phyloP scores from a whole-genome alignment of 1,139 yeast species.

The Diutina rugosa region DNA sequence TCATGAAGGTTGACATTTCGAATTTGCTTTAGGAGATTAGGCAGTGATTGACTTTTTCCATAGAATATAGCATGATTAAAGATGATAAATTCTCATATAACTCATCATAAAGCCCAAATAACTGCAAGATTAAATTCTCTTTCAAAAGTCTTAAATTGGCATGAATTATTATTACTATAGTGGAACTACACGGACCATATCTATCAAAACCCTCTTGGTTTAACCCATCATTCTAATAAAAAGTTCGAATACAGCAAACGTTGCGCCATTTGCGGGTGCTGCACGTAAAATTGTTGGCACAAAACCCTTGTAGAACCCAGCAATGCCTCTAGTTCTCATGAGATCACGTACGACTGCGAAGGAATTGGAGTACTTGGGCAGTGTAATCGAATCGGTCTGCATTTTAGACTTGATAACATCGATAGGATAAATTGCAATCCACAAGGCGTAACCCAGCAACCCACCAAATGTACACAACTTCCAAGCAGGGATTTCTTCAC shows the following conservation, averaged over 20 bases:
- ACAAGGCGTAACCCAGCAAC: conserved; percentile 72
- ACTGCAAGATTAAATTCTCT: no score
- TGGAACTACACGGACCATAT: not conserved
- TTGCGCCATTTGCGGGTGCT: conserved; percentile 95
- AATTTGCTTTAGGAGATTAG: not conserved
- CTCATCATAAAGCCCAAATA: no score
- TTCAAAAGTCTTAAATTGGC: no score
- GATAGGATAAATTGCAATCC: conserved; percentile 72
- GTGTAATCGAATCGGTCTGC: conserved; percentile 62
- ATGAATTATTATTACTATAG: no score
- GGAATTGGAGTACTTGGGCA: conserved; percentile 37
- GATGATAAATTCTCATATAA: no score
- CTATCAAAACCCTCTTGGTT: not conserved
- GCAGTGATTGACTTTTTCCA: no score
- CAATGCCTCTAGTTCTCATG: conserved; percentile 42
- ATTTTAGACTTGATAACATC: conserved; percentile 79
- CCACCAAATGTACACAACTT: conserved; percentile 76
- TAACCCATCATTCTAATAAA: conserved; percentile 52
- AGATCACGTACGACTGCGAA: conserved; percentile 43
- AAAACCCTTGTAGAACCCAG: conserved; percentile 81
- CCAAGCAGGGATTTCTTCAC: conserved; percentile 75
- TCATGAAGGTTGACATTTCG: conserved; percentile 12
- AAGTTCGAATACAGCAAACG: conserved; percentile 82
- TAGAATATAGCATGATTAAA: no score
- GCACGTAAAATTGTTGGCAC: conserved; percentile 86